These are phyloP conservation scores for Bretschneidera sinensis DNA, from an alignment of 345 rosid genomes.

Conservation along the genomic window DNA sequence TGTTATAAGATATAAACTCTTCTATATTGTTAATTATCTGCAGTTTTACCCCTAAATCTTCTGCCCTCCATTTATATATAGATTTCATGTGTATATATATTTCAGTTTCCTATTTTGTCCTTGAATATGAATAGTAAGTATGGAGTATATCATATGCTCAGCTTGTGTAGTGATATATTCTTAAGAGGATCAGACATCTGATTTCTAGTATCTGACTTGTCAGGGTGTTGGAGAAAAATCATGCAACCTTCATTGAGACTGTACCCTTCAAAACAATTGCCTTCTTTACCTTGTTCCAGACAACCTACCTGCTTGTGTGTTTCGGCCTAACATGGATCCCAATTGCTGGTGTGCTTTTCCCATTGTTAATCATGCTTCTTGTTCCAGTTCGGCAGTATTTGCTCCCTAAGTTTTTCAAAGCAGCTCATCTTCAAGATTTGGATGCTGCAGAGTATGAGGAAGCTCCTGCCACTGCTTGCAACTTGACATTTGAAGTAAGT, in stretches of 20 bases:
- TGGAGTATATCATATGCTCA: too few relatives aligned
- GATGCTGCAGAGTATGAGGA: slow-evolving; percentile 81
- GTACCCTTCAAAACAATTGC: slow-evolving; percentile 67
- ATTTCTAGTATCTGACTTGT: slow-evolving; percentile 11
- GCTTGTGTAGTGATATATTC: too few relatives aligned
- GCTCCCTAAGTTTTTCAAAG: slow-evolving; percentile 65
- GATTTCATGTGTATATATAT: too few relatives aligned
- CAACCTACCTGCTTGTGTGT: slow-evolving; percentile 53
- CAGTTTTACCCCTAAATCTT: background rate
- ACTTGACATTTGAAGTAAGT: slow-evolving; percentile 53
- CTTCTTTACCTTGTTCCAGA: slow-evolving; percentile 61
- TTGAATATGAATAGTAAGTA: too few relatives aligned
- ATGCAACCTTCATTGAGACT: slow-evolving; percentile 58
- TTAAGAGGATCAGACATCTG: background rate
- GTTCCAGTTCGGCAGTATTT: slow-evolving; percentile 65
- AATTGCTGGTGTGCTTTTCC: slow-evolving; percentile 71
- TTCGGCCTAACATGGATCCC: slow-evolving; percentile 84
- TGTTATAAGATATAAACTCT: slow-evolving; percentile 1
- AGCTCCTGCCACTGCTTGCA: slow-evolving; percentile 57
- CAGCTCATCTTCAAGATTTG: slow-evolving; percentile 67
- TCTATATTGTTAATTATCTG: slow-evolving; percentile 1
- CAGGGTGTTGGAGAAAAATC: slow-evolving; percentile 59
- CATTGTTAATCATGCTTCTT: slow-evolving; percentile 71
- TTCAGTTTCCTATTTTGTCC: too few relatives aligned
- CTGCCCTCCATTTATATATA: too few relatives aligned